These are phyloP conservation scores for Mercurialis annua DNA, from an alignment of 345 rosid species.

Conservation along the genomic window DNA sequence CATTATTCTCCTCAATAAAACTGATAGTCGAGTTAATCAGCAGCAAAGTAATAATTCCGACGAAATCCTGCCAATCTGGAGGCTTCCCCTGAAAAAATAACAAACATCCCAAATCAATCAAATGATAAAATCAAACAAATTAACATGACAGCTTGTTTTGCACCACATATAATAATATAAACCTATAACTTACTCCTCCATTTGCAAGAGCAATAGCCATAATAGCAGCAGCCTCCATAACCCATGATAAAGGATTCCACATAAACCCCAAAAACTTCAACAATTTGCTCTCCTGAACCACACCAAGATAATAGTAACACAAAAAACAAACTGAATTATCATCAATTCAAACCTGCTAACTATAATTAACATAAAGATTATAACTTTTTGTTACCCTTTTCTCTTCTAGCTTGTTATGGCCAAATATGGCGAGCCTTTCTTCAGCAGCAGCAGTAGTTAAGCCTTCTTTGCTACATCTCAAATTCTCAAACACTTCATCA, in stretches of 20 bases:
- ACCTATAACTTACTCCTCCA: slow-evolving; percentile 76
- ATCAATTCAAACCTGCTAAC: too few species aligned
- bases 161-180: not conserved
- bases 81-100: slow-evolving; percentile 66
- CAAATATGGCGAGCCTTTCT: slow-evolving; percentile 87
- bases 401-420: slow-evolving; percentile 97
- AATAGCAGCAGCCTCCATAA: slow-evolving; percentile 98
- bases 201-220: slow-evolving; percentile 99
- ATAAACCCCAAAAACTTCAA: slow-evolving; percentile 88
- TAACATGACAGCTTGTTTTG: not conserved
- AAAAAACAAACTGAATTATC: not conserved
- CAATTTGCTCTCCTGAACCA: slow-evolving; percentile 79
- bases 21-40: slow-evolving; percentile 94
- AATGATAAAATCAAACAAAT: not conserved
- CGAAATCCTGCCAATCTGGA: slow-evolving; percentile 98
- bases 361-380: too few species aligned
- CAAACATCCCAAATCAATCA: not conserved
- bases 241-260: slow-evolving; percentile 99
- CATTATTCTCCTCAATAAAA: slow-evolving; percentile 94
- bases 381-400: slow-evolving; percentile 69
- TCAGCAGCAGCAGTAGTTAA: slow-evolving; percentile 75
- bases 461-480: slow-evolving; percentile 95
- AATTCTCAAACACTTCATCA: slow-evolving; percentile 90
- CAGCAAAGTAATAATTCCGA: slow-evolving; percentile 87
- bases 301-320: slow-evolving; percentile 6